phyloP scores from a whole-genome alignment of 306 rosid genomes.

The Malus sylvestris region DNA sequence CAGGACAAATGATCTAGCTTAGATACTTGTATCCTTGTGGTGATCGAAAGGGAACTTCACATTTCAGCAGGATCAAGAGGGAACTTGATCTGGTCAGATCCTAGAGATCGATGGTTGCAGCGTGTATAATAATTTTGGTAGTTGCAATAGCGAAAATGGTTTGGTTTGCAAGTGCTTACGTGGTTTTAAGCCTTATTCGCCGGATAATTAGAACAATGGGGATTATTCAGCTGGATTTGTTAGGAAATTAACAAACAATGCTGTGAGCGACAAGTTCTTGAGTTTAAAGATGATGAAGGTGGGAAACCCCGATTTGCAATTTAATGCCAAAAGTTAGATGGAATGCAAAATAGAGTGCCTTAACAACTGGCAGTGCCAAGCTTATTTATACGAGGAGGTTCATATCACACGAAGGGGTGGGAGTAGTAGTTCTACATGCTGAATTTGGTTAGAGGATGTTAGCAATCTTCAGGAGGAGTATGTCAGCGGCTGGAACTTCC shows the following conservation, averaged over 20 bases:
- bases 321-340: slow-evolving; percentile 50
- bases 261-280: slow-evolving; percentile 43
- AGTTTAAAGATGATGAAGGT: slow-evolving; percentile 64
- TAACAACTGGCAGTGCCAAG: slow-evolving; percentile 63
- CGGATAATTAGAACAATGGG: slow-evolving; percentile 45
- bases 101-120: slow-evolving; percentile 56
- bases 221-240: slow-evolving; percentile 63
- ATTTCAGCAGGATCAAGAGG: slow-evolving; percentile 53
- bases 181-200: slow-evolving; percentile 54
- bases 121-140: slow-evolving; percentile 62
- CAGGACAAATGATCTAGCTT: slow-evolving; percentile 6
- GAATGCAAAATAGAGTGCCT: slow-evolving; percentile 67
- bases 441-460: slow-evolving; percentile 74
- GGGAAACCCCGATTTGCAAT: slow-evolving; percentile 65
- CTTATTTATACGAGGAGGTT: slow-evolving; percentile 48
- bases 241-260: slow-evolving; percentile 41
- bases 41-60: slow-evolving; percentile 60
- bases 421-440: slow-evolving; percentile 39
- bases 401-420: slow-evolving; percentile 2
- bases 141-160: slow-evolving; percentile 52
- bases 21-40: slow-evolving; percentile 20
- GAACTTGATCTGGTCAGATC: slow-evolving; percentile 55
- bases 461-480: slow-evolving; percentile 68
- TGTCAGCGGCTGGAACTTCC: slow-evolving; percentile 44
- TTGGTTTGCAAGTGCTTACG: slow-evolving; percentile 63